Percentiles rank a stretch among this genome's conserved stretches.
phyloP scores from a whole-genome alignment of 2,329 filamentous ascomycete genomes.

The Ceratocystis eucalypticola region DNA sequence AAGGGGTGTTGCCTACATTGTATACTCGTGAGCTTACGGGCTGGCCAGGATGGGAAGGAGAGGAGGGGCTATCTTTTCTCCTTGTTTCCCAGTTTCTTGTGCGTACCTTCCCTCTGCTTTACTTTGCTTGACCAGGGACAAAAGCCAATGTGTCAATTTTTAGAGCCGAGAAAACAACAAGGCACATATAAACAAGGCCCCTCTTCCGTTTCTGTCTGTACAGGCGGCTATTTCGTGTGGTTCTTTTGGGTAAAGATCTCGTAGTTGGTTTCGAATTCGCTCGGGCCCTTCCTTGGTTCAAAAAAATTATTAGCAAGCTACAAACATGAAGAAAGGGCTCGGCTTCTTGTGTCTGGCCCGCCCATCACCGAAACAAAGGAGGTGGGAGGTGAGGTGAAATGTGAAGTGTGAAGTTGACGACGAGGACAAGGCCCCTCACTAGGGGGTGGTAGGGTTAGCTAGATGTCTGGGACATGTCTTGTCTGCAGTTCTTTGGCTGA shows the following conservation, averaged over 20 bases:
- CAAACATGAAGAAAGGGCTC: not conserved
- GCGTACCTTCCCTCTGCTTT: not conserved
- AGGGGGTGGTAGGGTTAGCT: not conserved
- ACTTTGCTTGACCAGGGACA: not conserved
- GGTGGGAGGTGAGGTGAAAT: not conserved
- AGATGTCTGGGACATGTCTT: not conserved
- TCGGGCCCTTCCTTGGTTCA: not conserved
- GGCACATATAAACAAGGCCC: not conserved
- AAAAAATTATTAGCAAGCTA: not conserved
- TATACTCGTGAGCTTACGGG: not conserved
- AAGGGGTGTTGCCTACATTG: not conserved
- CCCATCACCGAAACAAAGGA: constrained; percentile 5
- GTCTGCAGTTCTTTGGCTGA: not conserved
- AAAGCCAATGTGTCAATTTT: constrained; percentile 3
- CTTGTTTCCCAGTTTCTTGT: too few species aligned
- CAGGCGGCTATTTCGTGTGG: not conserved
- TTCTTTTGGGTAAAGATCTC: constrained; percentile 8
- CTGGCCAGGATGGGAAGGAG: not conserved
- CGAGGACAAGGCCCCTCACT: not conserved
- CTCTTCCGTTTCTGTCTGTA: not conserved
- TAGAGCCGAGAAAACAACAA: not conserved
- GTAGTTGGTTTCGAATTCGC: constrained; percentile 9
- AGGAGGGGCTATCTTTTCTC: constrained; percentile 1
- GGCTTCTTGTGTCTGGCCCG: not conserved
- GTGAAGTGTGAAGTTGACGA: not conserved